Conservation (phyloP, 73 alveolate species). For the Paramecium caudatum region DNA sequence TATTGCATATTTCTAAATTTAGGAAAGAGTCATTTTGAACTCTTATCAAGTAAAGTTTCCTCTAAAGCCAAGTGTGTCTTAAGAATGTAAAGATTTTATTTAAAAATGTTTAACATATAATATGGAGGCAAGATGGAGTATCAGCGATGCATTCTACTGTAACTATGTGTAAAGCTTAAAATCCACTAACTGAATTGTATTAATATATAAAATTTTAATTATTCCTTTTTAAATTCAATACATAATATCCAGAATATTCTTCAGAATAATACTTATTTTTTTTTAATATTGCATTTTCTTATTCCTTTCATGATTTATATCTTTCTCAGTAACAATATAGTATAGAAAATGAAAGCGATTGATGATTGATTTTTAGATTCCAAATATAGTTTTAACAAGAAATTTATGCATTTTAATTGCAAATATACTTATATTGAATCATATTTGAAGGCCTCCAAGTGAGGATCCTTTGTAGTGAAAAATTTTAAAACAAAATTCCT, state of each 20-base stretch:
- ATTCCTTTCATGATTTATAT: background rate
- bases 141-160: slow-evolving; percentile 78
- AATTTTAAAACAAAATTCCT: too few species aligned
- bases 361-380: background rate
- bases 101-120: slow-evolving; percentile 92
- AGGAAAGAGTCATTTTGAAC: slow-evolving; percentile 86
- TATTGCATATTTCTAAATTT: slow-evolving; percentile 54
- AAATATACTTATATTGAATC: too few species aligned
- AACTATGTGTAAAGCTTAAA: slow-evolving; percentile 63
- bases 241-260: too few species aligned
- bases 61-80: slow-evolving; percentile 89
- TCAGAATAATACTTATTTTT: background rate
- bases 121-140: slow-evolving; percentile 78
- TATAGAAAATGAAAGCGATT: background rate
- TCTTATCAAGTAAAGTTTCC: slow-evolving; percentile 96
- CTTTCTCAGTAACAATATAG: background rate
- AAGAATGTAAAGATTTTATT: slow-evolving; percentile 97
- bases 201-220: slow-evolving; percentile 3
- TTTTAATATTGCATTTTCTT: background rate
- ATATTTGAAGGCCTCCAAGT: too few species aligned
- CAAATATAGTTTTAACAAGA: too few species aligned
- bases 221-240: too few species aligned
- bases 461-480: too few species aligned
- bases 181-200: slow-evolving; percentile 25
- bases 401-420: too few species aligned